A percentile compares a stretch with the other conserved stretches of the same genome.
Evolutionary conservation across 2,329 filamentous ascomycete species (phyloP).

Genomic region (Thielaviopsis populi): DNA sequence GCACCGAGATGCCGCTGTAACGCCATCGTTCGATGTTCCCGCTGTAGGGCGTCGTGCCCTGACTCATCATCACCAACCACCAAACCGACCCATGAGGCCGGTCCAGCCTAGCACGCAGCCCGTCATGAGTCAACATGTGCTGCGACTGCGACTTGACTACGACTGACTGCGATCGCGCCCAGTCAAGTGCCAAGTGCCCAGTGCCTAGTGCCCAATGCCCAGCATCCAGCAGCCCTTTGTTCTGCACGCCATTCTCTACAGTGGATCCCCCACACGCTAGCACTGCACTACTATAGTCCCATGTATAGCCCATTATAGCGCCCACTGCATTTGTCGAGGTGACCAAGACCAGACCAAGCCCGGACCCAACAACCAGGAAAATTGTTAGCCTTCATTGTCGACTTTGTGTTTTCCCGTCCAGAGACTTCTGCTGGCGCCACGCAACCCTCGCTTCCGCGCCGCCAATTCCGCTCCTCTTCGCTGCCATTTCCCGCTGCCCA

Average conservation of each 20-base stretch:
- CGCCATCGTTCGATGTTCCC: too few relatives aligned
- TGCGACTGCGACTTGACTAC: neutral
- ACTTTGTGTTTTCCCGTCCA: neutral
- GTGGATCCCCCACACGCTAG: neutral
- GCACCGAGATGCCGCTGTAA: too few relatives aligned
- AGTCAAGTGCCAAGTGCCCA: neutral
- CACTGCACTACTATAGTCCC: neutral
- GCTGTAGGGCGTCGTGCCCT: too few relatives aligned
- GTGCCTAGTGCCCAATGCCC: neutral
- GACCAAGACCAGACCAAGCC: neutral
- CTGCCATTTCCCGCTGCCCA: neutral
- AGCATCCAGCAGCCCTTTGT: neutral
- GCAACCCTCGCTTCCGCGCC: neutral
- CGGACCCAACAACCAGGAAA: neutral
- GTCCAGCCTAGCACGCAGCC: too few relatives aligned
- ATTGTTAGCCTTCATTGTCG: slow-evolving; percentile 1
- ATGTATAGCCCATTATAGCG: slow-evolving; percentile 5
- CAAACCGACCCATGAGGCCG: too few relatives aligned
- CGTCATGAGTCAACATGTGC: neutral
- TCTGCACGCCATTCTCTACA: neutral
- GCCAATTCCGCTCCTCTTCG: neutral
- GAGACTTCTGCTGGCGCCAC: neutral
- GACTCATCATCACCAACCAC: neutral
- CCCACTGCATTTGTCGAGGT: neutral
- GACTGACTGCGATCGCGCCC: neutral